These are phyloP conservation scores for Seminavis robusta DNA, from an alignment of 108 stramenopile species.

Conservation along the genomic window DNA sequence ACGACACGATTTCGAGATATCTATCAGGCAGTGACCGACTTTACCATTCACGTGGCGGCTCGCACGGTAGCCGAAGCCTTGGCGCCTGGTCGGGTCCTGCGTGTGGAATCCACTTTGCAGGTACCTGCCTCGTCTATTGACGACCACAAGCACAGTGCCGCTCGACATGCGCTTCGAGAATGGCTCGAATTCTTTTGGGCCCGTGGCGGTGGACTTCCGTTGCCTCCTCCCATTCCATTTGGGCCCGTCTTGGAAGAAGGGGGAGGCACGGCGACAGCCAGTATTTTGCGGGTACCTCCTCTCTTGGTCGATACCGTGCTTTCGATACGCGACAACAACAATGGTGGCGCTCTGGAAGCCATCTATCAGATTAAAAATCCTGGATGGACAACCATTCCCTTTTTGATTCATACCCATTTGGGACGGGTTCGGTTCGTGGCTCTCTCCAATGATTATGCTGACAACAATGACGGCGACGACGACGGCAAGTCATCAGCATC, in stretches of 20 bases:
- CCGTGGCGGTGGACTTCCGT: conserved; percentile 35
- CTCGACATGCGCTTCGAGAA: conserved; percentile 25
- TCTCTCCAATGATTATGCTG: too few species aligned
- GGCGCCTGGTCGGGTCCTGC: conserved; percentile 15
- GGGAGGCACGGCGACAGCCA: conserved; percentile 15
- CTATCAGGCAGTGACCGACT: conserved; percentile 28
- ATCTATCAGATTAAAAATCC: conserved; percentile 26
- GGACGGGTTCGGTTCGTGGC: conserved; percentile 33
- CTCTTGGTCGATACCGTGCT: conserved; percentile 21
- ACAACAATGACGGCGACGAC: too few species aligned
- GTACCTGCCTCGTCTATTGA: not conserved
- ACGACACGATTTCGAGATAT: conserved; percentile 17
- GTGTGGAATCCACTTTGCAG: conserved; percentile 11
- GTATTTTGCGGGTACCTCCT: conserved; percentile 36
- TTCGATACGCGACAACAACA: not conserved
- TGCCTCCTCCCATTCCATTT: conserved; percentile 29
- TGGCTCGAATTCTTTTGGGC: conserved; percentile 39
- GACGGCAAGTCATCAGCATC: too few species aligned
- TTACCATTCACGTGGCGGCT: conserved; percentile 29
- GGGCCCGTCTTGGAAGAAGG: conserved; percentile 21
- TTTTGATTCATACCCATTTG: conserved; percentile 40
- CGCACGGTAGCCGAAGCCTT: conserved; percentile 25
- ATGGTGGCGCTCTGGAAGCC: conserved; percentile 5
- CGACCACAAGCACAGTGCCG: not conserved
- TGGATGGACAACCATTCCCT: conserved; percentile 42